Percentiles rank a stretch among this genome's conserved stretches.
Evolutionary conservation across 2,329 filamentous ascomycete species (phyloP).

Genomic region (Aphanoascus verrucosus): DNA sequence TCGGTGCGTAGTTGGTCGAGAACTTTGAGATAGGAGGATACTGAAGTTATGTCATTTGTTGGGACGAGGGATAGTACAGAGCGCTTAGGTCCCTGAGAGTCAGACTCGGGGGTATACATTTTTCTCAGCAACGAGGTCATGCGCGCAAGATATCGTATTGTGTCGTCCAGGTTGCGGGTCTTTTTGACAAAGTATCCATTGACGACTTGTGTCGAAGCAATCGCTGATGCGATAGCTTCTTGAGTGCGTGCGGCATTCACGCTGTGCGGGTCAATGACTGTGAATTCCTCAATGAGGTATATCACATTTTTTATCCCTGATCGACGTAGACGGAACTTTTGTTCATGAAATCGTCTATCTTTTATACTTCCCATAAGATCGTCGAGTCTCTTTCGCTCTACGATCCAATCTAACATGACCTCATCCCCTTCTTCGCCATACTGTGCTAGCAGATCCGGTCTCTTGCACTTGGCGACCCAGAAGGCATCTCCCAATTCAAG

Average conservation of each 20-base stretch:
- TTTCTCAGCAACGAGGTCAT: conserved; percentile 60
- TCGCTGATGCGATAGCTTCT: conserved; percentile 59
- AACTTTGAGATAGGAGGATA: conserved; percentile 54
- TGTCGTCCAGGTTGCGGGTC: conserved; percentile 65
- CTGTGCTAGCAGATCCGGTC: conserved; percentile 45
- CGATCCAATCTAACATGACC: conserved; percentile 66
- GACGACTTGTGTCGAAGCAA: conserved; percentile 66
- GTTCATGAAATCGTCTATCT: conserved; percentile 71
- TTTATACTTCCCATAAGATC: conserved; percentile 72
- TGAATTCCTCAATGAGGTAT: conserved; percentile 67
- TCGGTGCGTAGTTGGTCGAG: conserved; percentile 48
- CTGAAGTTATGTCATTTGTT: conserved; percentile 48
- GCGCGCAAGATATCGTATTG: conserved; percentile 60
- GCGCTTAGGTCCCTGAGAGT: conserved; percentile 10
- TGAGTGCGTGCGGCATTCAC: conserved; percentile 42
- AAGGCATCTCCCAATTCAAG: conserved; percentile 65
- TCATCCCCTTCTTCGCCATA: conserved; percentile 52
- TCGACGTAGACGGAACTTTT: conserved; percentile 66
- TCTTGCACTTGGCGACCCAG: conserved; percentile 65
- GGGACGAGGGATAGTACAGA: conserved; percentile 52
- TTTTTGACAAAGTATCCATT: conserved; percentile 70
- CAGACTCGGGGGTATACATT: conserved; percentile 40
- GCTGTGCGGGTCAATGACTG: conserved; percentile 45
- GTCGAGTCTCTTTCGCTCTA: conserved; percentile 70
- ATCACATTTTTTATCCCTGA: conserved; percentile 66